Evolutionary conservation across 1,139 yeast species (phyloP).

Genomic region (Blastobotrys buckinghamii): DNA sequence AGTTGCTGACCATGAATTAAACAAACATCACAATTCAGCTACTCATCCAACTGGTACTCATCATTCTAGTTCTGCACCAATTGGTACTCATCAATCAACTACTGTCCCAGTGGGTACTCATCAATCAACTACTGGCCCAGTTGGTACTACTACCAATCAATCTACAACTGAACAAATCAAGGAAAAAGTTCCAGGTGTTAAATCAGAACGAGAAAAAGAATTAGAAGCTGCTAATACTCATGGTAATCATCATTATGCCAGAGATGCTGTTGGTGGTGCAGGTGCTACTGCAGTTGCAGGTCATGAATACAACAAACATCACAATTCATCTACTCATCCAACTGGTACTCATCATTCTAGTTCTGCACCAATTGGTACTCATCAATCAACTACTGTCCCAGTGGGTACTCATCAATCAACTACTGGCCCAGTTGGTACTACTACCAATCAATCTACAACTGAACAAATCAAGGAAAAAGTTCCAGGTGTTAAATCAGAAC

Average conservation of each 20-base stretch:
- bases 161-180: constrained; percentile 2
- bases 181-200: constrained; percentile 4
- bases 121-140: background rate
- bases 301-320: no score
- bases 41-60: no score
- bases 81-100: no score
- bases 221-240: no score
- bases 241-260: background rate
- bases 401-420: background rate
- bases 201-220: background rate
- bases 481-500: constrained; percentile 2
- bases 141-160: background rate
- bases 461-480: constrained; percentile 5
- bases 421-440: background rate
- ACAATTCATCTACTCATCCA: no score
- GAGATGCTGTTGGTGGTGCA: background rate
- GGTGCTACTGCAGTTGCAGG: no score
- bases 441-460: background rate
- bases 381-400: background rate
- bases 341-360: no score
- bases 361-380: no score
- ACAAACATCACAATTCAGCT: no score
- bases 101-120: no score
- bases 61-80: no score
- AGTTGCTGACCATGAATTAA: no score